Evolutionary conservation across 768 basidiomycete genomes (phyloP).

Genomic region (Tricholoma bakamatsutake): DNA sequence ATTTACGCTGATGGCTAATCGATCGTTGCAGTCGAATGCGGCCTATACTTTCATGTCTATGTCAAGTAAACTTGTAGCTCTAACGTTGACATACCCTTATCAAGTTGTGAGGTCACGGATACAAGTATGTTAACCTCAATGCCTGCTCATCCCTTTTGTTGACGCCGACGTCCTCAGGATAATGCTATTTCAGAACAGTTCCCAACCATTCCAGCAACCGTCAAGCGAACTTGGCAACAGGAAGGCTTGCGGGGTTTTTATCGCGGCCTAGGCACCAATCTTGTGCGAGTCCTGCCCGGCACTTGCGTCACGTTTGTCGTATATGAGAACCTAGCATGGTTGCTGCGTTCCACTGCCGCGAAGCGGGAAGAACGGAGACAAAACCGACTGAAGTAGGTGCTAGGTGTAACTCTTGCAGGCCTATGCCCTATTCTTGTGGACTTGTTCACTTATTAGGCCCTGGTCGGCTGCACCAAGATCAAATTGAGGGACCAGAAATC

Average conservation of each 20-base stretch:
- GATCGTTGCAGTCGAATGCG: conserved; percentile 64
- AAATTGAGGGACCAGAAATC: no score
- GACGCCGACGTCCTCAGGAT: conserved; percentile 37
- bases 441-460: background rate
- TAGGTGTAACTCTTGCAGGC: background rate
- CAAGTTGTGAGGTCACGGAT: conserved; percentile 94
- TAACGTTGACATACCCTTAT: conserved; percentile 89
- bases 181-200: conserved; percentile 62
- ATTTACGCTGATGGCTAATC: background rate
- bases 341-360: conserved; percentile 62
- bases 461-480: no score
- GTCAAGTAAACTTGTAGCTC: conserved; percentile 79
- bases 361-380: conserved; percentile 32
- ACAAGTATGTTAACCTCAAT: conserved; percentile 50
- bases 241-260: conserved; percentile 89
- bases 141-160: background rate
- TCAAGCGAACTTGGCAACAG: conserved; percentile 71
- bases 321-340: conserved; percentile 89
- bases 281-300: conserved; percentile 91
- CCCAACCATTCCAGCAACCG: conserved; percentile 78
- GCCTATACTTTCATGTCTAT: conserved; percentile 93
- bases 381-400: conserved; percentile 1
- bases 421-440: background rate
- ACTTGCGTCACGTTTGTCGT: conserved; percentile 98
- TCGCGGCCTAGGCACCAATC: conserved; percentile 89